Conservation (phyloP, 2,329 filamentous ascomycete genomes). For the Tolypocladium tropicale region DNA sequence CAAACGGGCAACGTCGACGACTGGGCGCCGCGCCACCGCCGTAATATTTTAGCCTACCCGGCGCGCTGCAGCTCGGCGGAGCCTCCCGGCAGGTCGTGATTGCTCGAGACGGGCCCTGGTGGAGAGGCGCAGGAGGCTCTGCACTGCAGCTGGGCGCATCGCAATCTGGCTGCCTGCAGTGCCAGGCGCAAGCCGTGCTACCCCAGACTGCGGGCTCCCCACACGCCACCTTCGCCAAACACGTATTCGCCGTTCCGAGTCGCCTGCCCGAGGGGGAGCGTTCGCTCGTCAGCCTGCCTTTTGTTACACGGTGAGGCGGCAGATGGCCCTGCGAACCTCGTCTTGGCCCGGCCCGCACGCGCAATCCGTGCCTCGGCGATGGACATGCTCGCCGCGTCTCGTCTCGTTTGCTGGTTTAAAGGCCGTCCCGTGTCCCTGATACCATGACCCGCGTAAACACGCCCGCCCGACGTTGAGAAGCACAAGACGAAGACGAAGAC, state of each 20-base stretch:
- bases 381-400: background rate
- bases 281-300: background rate
- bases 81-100: background rate
- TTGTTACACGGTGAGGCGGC: background rate
- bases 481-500: no score
- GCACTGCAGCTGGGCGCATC: background rate
- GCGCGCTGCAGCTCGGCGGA: background rate
- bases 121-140: no score
- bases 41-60: background rate
- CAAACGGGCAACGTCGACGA: no score
- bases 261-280: background rate
- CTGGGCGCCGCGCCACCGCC: no score
- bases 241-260: background rate
- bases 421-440: background rate
- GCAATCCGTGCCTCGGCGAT: background rate
- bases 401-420: background rate
- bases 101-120: background rate
- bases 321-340: background rate
- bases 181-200: no score
- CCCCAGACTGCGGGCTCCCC: background rate
- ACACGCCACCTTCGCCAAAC: no score
- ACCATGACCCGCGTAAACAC: background rate
- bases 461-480: background rate
- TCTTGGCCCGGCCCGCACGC: background rate
- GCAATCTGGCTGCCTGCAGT: background rate